These are phyloP conservation scores for Graphiopsis chlorocephala DNA, from an alignment of 2,329 filamentous ascomycete genomes.

Conservation along the genomic window DNA sequence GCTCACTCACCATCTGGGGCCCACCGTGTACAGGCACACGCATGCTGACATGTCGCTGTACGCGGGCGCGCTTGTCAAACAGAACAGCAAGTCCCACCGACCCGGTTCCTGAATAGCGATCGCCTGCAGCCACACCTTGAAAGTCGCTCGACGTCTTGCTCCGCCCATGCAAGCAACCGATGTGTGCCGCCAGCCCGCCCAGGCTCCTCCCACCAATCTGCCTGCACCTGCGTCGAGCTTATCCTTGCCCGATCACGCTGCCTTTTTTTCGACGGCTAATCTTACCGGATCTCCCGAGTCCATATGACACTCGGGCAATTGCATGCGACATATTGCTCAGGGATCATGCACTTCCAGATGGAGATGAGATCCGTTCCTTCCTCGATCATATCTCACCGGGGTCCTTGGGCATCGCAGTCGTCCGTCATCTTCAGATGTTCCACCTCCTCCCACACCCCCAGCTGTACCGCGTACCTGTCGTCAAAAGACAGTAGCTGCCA, in stretches of 20 bases:
- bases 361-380: not conserved
- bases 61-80: slow-evolving; percentile 19
- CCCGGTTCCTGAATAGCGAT: slow-evolving; percentile 26
- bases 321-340: slow-evolving; percentile 1
- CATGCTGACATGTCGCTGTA: slow-evolving; percentile 29
- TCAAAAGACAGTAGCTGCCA: slow-evolving; percentile 11
- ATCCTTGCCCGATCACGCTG: slow-evolving; percentile 7
- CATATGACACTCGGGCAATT: slow-evolving; percentile 3
- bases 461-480: slow-evolving; percentile 14
- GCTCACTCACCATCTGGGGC: not conserved
- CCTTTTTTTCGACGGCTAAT: not conserved
- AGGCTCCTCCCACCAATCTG: slow-evolving; percentile 13
- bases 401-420: not conserved
- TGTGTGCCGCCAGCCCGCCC: slow-evolving; percentile 5
- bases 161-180: slow-evolving; percentile 15
- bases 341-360: not conserved
- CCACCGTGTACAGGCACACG: slow-evolving; percentile 20
- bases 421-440: slow-evolving; percentile 4
- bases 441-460: not conserved
- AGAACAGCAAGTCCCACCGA: slow-evolving; percentile 22
- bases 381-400: not conserved
- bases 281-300: not conserved
- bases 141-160: slow-evolving; percentile 24
- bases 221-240: slow-evolving; percentile 12
- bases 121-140: slow-evolving; percentile 33